Conservation (phyloP, 75 land plant species). For the Pseudotsuga menziesii region DNA sequence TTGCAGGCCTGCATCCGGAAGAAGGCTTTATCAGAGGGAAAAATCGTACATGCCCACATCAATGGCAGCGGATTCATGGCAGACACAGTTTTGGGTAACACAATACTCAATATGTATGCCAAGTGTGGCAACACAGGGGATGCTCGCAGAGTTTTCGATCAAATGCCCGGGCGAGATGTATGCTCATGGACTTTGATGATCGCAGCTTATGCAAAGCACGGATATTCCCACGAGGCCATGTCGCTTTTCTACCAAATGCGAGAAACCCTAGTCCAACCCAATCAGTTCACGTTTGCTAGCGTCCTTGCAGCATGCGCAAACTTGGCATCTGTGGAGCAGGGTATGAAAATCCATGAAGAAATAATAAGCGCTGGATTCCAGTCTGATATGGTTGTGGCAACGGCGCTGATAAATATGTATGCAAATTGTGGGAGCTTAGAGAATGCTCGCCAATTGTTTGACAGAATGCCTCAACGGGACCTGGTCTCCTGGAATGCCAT, state of each 20-base stretch:
- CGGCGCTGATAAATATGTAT: constrained; percentile 21
- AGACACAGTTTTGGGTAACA: background rate
- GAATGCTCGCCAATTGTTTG: constrained; percentile 14
- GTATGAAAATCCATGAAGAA: constrained; percentile 5
- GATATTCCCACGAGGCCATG: background rate
- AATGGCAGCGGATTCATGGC: background rate
- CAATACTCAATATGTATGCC: constrained; percentile 10
- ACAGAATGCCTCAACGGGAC: constrained; percentile 13
- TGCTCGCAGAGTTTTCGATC: constrained; percentile 4
- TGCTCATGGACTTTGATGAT: constrained; percentile 12
- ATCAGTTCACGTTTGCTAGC: constrained; percentile 9
- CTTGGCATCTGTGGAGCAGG: background rate
- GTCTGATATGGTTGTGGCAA: background rate
- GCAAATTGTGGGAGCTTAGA: constrained; percentile 14
- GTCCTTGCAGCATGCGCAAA: constrained; percentile 10
- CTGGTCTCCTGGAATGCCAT: constrained; percentile 28
- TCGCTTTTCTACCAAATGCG: constrained; percentile 16
- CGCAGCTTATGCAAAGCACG: constrained; percentile 4
- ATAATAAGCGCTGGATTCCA: constrained; percentile 6
- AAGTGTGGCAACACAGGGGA: background rate
- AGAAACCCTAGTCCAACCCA: constrained; percentile 5
- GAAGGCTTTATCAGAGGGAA: too few relatives aligned
- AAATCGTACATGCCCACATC: background rate
- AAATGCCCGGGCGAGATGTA: background rate
- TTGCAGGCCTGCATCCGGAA: too few relatives aligned